These are phyloP conservation scores for Pyrus hybrid DNA, from an alignment of 331 rosid species.

Conservation along the genomic window DNA sequence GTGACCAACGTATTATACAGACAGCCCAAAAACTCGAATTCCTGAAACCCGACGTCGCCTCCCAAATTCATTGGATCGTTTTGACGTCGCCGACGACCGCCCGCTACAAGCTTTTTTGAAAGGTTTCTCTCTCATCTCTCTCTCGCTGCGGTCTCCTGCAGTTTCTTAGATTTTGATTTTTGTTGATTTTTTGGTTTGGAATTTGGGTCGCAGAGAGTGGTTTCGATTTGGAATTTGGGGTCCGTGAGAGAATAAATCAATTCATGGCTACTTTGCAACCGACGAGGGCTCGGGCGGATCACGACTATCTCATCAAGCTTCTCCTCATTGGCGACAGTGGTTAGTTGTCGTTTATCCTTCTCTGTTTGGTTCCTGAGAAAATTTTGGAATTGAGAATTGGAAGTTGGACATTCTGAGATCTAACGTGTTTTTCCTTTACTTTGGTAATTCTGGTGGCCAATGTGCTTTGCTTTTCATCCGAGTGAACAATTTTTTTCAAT, in stretches of 20 bases:
- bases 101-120: constrained; percentile 11
- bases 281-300: constrained; percentile 76
- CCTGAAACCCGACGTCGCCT: background rate
- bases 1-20: constrained; percentile 3
- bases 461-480: background rate
- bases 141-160: background rate
- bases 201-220: constrained; percentile 4
- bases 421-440: background rate
- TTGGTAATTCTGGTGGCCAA: background rate
- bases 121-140: background rate
- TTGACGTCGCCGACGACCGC: constrained; percentile 30
- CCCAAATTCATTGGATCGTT: constrained; percentile 21
- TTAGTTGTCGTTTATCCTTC: constrained; percentile 9
- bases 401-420: background rate
- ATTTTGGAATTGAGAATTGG: constrained; percentile 10
- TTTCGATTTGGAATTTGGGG: constrained; percentile 9
- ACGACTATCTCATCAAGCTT: constrained; percentile 83
- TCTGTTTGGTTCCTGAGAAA: constrained; percentile 8
- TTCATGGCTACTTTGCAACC: constrained; percentile 67
- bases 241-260: constrained; percentile 1
- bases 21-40: background rate
- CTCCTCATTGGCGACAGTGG: constrained; percentile 92
- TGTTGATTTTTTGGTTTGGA: background rate
- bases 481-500: too few relatives aligned
- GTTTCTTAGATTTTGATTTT: background rate